These are phyloP conservation scores for Basipetospora chlamydospora DNA, from an alignment of 2,329 filamentous ascomycete species.

Conservation along the genomic window DNA sequence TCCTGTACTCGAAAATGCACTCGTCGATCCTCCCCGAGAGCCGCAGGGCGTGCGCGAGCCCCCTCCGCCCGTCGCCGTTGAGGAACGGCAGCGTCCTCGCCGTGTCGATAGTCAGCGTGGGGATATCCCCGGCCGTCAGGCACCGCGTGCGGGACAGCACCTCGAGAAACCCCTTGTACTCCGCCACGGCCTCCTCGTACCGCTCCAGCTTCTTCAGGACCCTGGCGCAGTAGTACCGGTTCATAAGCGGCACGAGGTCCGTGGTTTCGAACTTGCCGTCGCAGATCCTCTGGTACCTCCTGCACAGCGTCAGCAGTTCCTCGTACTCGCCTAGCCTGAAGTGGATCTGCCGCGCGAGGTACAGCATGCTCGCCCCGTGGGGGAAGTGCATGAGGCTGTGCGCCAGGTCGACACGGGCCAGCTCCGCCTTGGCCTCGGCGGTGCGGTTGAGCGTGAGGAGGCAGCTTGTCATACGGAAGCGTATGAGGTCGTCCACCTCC, in stretches of 20 bases:
- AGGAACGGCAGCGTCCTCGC: background rate
- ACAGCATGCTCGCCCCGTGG: slow-evolving; percentile 2
- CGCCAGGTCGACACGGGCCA: background rate
- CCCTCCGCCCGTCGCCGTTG: background rate
- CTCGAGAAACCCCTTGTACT: background rate
- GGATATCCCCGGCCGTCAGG: background rate
- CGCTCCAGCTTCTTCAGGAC: background rate
- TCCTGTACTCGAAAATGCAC: slow-evolving; percentile 4
- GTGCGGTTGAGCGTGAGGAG: background rate
- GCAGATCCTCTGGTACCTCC: slow-evolving; percentile 1
- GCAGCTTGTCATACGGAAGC: slow-evolving; percentile 1
- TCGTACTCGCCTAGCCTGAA: background rate
- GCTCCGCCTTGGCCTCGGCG: slow-evolving; percentile 1
- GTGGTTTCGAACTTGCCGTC: slow-evolving; percentile 1
- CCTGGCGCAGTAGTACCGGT: slow-evolving; percentile 2
- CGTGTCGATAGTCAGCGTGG: background rate
- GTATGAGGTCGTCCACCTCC: slow-evolving; percentile 2
- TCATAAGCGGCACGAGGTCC: background rate
- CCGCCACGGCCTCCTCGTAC: background rate
- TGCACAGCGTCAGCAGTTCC: slow-evolving; percentile 1
- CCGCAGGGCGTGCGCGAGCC: slow-evolving; percentile 3
- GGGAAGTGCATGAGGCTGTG: slow-evolving; percentile 4
- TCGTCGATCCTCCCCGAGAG: background rate
- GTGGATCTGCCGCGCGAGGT: background rate
- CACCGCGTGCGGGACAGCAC: background rate